Base-by-base conservation (phyloP, 805 yeast genomes). In the Torulaspora franciscae region DNA sequence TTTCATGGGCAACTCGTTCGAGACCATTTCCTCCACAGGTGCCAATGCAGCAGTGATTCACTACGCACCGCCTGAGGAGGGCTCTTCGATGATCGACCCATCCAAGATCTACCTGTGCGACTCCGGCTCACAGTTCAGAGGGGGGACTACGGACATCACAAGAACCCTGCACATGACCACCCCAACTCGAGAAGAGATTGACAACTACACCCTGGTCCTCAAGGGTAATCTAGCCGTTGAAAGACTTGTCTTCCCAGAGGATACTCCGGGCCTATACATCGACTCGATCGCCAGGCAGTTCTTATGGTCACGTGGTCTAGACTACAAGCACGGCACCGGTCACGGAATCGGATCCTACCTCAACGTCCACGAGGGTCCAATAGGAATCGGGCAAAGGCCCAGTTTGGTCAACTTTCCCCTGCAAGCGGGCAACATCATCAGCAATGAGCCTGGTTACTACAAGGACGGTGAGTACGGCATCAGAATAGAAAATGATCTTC, bases 101-200 rank as follows among this genome's bases (percentile, higher is more conserved):
- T 65, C 75, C 15, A 76, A 82, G 46, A 76, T 89, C 1, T 89
- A 83, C 54, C 70, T 93, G 50, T 71, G 86, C 48, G 99, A 93
- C 64, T 79, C 95, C 2, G 99, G 99, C 3, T 86, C 93, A 0
- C 99, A 93, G 57, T 91, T 78, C 59, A 63, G 83, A 17, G 96
- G 90, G 58, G 99, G 99, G 8, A 93, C 99, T 0, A 93, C 99
- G 0, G 99, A 93, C 62, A 87, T 91, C 23, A 93, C 99, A 0
- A 75, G 99, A 56, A 88, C 97, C 0, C 66, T 80, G 40, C 91
- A 86, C 62, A 83, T 88, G 60, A 59, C 66, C 1, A 62, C 65
- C 2, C 86, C 91, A 11, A 57, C 75, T 0, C 45, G 52, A 27
- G 84, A 83, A 50, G 83, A 83, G 59, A 71, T 68, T 28, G 75